Conservation (phyloP, 345 rosid genomes). For the Rhizophora apiculata region DNA sequence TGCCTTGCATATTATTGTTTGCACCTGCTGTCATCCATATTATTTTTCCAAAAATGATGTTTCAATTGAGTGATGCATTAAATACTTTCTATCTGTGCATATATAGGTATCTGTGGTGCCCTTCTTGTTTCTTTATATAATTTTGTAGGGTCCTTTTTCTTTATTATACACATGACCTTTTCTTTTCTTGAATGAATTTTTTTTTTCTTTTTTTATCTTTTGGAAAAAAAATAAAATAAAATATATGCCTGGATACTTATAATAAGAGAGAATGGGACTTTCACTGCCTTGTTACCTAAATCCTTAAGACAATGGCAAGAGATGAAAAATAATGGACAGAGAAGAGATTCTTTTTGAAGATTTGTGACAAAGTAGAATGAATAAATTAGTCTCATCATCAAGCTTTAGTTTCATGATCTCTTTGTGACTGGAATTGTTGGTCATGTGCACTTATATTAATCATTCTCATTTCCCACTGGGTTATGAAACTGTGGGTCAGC, state of each 20-base stretch:
- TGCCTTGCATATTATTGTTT: not conserved
- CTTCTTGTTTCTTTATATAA: too few species aligned
- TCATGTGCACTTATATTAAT: not conserved
- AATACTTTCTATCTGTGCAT: too few species aligned
- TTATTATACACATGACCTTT: too few species aligned
- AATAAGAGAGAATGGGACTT: not conserved
- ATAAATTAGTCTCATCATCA: not conserved
- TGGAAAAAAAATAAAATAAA: not conserved
- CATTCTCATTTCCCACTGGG: not conserved
- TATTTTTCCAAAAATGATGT: not conserved
- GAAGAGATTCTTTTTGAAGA: not conserved
- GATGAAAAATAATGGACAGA: not conserved
- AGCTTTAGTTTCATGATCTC: not conserved
- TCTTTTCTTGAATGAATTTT: too few species aligned
- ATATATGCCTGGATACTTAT: not conserved
- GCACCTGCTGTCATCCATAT: not conserved
- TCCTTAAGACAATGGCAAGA: not conserved
- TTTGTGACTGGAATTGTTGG: not conserved
- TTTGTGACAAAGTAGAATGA: not conserved
- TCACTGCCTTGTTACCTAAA: not conserved
- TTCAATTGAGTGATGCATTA: too few species aligned
- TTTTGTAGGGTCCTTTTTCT: too few species aligned
- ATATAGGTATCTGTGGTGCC: too few species aligned
- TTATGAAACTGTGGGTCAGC: slow-evolving; percentile 14
- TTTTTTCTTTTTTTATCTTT: too few species aligned